Conservation (phyloP, 176 grass and related monocot species). For the Oryza australiensis region DNA sequence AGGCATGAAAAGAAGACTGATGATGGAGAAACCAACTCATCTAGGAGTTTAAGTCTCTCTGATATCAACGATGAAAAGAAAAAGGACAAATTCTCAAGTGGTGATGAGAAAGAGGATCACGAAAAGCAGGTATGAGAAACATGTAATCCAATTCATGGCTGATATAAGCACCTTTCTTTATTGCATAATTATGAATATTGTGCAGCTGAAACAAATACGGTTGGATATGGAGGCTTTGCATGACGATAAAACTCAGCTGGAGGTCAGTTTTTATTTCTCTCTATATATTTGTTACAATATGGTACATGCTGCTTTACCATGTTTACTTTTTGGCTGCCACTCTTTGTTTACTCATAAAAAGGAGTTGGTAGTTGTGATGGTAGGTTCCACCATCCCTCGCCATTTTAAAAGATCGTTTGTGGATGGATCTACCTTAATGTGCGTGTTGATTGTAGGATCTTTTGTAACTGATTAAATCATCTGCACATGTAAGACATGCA, state of each 20-base stretch:
- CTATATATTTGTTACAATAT: not conserved
- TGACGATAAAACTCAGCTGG: constrained; percentile 69
- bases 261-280: constrained; percentile 55
- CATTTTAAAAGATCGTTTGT: not conserved
- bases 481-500: not conserved
- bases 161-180: not conserved
- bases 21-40: constrained; percentile 73
- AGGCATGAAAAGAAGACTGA: constrained; percentile 69
- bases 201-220: constrained; percentile 76
- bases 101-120: constrained; percentile 59
- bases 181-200: constrained; percentile 33
- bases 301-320: not conserved
- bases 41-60: constrained; percentile 62
- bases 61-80: constrained; percentile 59
- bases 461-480: not conserved
- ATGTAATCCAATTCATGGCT: constrained; percentile 17
- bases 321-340: not conserved
- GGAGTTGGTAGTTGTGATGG: not conserved
- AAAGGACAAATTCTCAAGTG: constrained; percentile 56
- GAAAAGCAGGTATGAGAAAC: constrained; percentile 53
- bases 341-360: not conserved
- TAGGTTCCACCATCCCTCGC: not conserved
- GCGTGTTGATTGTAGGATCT: not conserved
- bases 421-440: not conserved
- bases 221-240: constrained; percentile 58